Evolutionary conservation across 2,329 filamentous ascomycete genomes (phyloP), one percentile per base, ranked within the genome.

Genomic region (Colletotrichum endophyticum): DNA sequence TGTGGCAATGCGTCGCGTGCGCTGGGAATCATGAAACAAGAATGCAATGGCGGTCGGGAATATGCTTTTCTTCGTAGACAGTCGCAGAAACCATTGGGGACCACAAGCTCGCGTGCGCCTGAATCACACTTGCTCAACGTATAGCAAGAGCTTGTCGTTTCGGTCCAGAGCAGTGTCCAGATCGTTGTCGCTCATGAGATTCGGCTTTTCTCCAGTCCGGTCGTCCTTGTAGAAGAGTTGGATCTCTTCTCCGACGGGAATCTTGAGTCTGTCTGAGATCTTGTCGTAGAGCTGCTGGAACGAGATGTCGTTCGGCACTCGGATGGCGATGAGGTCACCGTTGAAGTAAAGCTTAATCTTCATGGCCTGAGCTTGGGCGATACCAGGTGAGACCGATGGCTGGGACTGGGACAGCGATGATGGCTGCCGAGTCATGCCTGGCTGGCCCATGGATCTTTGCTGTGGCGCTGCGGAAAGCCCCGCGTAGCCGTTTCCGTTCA

Each of bases 341-440:
- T 96, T 95, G 87, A 95, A 98, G 87, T 95, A 97, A 70, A 98
- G 94, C 87, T 99, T 99, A 83, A 99, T 95, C 85, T 98, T 99
- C 88, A 98, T 94, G 5, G 92, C 90, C 9, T 89, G 86, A 8
- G 86, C 82, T 71, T 88, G 86, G 77, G 85, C 86, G 68, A 89
- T 83, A 22, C 86, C 88, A 1, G 88, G 88, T 12, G 88, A 88
- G 75, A 93, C 84, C 8, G 90, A 94, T 49, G 89, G 90, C 66
- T 91, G 89, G 0, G 89, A 90, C 72, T 90, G 89, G 4, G 88
- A 89, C 4, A 89, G 81, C 25, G 86, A 88, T 16, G 86, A 90
- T 13, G 84, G 80, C 79, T 90, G 89, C 53, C 86, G 86, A 36
- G 82, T 82, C 84, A 88, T 84, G 36, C 82, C 81, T 8, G 85